Conservation (phyloP, 176 grass and related monocot genomes). For the Cocos nucifera region DNA sequence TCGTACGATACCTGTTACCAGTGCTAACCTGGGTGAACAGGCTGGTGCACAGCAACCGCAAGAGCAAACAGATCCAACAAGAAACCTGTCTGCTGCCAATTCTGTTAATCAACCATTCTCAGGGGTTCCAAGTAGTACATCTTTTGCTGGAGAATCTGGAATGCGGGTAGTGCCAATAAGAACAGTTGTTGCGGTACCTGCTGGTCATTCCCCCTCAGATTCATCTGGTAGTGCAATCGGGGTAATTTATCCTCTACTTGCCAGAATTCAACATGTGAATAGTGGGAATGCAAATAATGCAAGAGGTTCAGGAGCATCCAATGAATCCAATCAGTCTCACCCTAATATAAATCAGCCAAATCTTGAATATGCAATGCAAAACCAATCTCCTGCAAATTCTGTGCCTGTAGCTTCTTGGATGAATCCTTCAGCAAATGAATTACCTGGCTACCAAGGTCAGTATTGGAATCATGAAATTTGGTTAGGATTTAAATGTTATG, state of each 20-base stretch:
- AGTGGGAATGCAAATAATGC: constrained; percentile 37
- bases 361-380: constrained; percentile 31
- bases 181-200: constrained; percentile 70
- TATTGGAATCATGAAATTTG: too few relatives aligned
- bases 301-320: constrained; percentile 31
- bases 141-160: constrained; percentile 65
- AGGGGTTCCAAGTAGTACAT: constrained; percentile 29
- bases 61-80: constrained; percentile 33
- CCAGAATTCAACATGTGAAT: constrained; percentile 55
- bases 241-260: constrained; percentile 49
- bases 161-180: constrained; percentile 65
- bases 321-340: constrained; percentile 26
- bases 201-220: constrained; percentile 32
- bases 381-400: constrained; percentile 3
- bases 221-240: constrained; percentile 43
- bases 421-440: too few relatives aligned
- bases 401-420: too few relatives aligned
- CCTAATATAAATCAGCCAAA: constrained; percentile 41
- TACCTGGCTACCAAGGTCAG: too few relatives aligned
- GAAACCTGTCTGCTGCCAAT: constrained; percentile 39
- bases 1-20: constrained; percentile 42
- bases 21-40: constrained; percentile 39
- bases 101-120: constrained; percentile 35
- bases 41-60: constrained; percentile 45
- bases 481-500: too few relatives aligned